Percentiles rank a stretch among this genome's conserved stretches.
Evolutionary conservation across 139 green algal genomes (phyloP).

Genomic region (Astrephomene gubernaculifera): DNA sequence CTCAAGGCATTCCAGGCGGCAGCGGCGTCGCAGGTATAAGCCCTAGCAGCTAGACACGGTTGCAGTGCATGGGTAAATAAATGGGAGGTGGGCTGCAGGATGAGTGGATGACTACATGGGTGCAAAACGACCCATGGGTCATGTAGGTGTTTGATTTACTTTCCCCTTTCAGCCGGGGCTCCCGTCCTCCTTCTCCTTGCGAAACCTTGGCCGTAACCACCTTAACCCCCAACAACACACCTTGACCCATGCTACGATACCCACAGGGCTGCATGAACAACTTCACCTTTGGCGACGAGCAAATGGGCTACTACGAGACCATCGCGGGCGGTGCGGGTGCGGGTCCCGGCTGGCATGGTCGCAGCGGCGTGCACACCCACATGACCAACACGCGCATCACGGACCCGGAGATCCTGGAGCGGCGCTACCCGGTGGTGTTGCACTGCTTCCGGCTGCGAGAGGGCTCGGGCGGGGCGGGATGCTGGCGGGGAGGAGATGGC

Average conservation of each 20-base stretch:
- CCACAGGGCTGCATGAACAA: constrained; percentile 99
- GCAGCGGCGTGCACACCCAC: constrained; percentile 95
- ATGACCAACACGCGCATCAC: constrained; percentile 99
- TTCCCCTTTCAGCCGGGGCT: neutral
- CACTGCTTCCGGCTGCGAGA: constrained; percentile 83
- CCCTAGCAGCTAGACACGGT: neutral
- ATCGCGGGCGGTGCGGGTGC: constrained; percentile 94
- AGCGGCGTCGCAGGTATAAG: constrained; percentile 82
- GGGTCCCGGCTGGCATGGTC: constrained; percentile 90
- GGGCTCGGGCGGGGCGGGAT: constrained; percentile 85
- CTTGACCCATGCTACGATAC: too few relatives aligned
- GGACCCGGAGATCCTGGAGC: constrained; percentile 95
- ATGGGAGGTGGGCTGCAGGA: too few relatives aligned
- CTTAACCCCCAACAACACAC: too few relatives aligned
- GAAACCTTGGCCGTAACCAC: too few relatives aligned
- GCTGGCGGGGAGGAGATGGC: constrained; percentile 88
- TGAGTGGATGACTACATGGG: too few relatives aligned
- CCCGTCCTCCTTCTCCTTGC: neutral
- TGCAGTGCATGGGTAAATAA: too few relatives aligned
- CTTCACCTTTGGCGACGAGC: constrained; percentile 95
- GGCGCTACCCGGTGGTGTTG: constrained; percentile 92
- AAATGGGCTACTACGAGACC: constrained; percentile 98
- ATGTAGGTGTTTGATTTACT: neutral
- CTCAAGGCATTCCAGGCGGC: constrained; percentile 92
- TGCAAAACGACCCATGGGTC: too few relatives aligned